phyloP scores from a whole-genome alignment of 2,329 filamentous ascomycete genomes.

The Cercospora zeae-maydis region DNA sequence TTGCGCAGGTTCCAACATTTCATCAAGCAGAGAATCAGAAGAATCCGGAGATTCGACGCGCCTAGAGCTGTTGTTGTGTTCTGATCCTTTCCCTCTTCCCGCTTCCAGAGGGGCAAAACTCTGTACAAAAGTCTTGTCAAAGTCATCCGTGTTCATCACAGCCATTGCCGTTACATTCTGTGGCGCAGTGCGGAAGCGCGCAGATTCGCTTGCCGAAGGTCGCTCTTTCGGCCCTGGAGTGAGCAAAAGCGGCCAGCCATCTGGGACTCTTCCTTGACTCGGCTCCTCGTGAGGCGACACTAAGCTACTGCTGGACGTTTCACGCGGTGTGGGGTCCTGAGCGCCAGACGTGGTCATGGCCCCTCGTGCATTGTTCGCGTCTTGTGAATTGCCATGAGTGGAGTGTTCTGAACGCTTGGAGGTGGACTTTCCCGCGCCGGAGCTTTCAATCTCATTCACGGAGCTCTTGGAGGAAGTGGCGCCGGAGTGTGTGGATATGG shows the following conservation, averaged over 20 bases:
- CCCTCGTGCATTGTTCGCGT: background rate
- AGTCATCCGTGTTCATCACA: slow-evolving; percentile 31
- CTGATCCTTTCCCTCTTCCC: too few species aligned
- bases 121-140: slow-evolving; percentile 35
- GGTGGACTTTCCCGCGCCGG: background rate
- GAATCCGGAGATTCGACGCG: background rate
- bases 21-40: background rate
- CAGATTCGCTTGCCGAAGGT: background rate
- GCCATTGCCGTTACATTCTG: slow-evolving; percentile 22
- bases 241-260: slow-evolving; percentile 27
- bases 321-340: background rate
- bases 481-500: slow-evolving; percentile 9
- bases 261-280: slow-evolving; percentile 14
- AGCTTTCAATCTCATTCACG: background rate
- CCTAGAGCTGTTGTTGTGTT: background rate
- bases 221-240: background rate
- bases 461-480: slow-evolving; percentile 10
- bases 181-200: background rate
- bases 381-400: background rate
- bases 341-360: background rate
- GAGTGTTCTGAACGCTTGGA: background rate
- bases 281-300: slow-evolving; percentile 14
- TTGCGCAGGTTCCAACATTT: background rate
- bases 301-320: slow-evolving; percentile 13
- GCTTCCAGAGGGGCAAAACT: slow-evolving; percentile 20